Evolutionary conservation across 2,329 filamentous ascomycete species (phyloP).

Genomic region (Metarhizium anisopliae): DNA sequence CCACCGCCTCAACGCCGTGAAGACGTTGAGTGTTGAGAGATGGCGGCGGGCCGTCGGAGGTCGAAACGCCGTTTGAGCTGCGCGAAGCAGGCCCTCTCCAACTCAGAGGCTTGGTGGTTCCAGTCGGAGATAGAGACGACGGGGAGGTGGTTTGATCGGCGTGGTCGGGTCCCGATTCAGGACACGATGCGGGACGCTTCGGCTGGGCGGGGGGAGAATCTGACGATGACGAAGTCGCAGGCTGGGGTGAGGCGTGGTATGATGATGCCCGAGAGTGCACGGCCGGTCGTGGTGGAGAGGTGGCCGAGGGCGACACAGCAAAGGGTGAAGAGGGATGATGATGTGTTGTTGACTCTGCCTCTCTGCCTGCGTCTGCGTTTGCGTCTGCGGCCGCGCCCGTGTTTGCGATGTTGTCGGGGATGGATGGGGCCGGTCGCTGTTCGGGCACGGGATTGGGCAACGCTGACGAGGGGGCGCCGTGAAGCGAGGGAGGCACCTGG

Average conservation of each 20-base stretch:
- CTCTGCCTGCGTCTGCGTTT: constrained; percentile 13
- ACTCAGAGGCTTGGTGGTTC: constrained; percentile 22
- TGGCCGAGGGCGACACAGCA: constrained; percentile 2
- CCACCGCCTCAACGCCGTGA: constrained; percentile 18
- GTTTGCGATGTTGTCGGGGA: constrained; percentile 12
- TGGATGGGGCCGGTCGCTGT: neutral
- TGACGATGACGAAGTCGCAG: constrained; percentile 4
- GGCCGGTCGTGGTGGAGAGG: constrained; percentile 5
- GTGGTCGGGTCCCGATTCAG: constrained; percentile 12
- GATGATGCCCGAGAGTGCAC: constrained; percentile 8
- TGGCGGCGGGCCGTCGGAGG: constrained; percentile 20
- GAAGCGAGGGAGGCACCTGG: constrained; percentile 2
- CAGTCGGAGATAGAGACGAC: constrained; percentile 13
- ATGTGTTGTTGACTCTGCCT: constrained; percentile 12
- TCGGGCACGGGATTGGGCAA: neutral
- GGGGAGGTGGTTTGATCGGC: constrained; percentile 11
- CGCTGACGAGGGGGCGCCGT: constrained; percentile 10
- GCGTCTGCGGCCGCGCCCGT: constrained; percentile 6
- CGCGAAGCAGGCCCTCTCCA: constrained; percentile 30
- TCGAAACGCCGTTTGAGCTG: constrained; percentile 25
- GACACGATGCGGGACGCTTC: constrained; percentile 9
- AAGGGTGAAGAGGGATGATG: neutral
- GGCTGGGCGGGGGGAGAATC: constrained; percentile 2
- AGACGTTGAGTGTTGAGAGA: constrained; percentile 23
- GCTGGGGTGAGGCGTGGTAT: constrained; percentile 1